These are phyloP conservation scores for Colletotrichum musicola DNA, from an alignment of 2,329 filamentous ascomycete genomes.

Conservation along the genomic window DNA sequence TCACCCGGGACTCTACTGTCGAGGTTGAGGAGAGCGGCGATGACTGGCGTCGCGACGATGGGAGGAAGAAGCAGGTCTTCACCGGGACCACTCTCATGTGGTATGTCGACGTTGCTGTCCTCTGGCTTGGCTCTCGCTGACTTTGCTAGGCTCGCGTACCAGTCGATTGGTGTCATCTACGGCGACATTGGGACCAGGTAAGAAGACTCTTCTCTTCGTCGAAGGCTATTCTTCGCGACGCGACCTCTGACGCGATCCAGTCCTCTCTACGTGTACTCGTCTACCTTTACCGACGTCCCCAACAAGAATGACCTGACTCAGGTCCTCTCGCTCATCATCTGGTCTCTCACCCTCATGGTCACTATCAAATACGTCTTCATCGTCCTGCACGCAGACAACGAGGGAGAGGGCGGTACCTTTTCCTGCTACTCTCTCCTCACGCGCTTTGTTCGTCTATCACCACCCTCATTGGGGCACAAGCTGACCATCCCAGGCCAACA, in stretches of 20 bases:
- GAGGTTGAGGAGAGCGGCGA: conserved; percentile 47
- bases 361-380: conserved; percentile 77
- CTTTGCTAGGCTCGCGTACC: conserved; percentile 68
- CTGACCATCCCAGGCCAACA: conserved; percentile 60
- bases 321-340: conserved; percentile 76
- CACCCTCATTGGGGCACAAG: background rate
- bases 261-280: conserved; percentile 79
- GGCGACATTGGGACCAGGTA: conserved; percentile 71
- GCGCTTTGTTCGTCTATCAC: conserved; percentile 59
- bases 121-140: background rate
- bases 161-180: conserved; percentile 76
- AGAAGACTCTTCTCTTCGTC: background rate
- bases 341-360: conserved; percentile 77
- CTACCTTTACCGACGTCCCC: conserved; percentile 71
- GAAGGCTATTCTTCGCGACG: too few species aligned
- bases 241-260: conserved; percentile 46
- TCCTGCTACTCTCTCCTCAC: conserved; percentile 75
- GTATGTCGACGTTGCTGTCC: conserved; percentile 35
- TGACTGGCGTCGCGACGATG: conserved; percentile 49
- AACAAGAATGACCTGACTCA: conserved; percentile 71
- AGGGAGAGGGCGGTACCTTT: conserved; percentile 79
- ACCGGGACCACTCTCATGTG: conserved; percentile 51
- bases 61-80: conserved; percentile 52
- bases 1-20: conserved; percentile 42
- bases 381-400: conserved; percentile 75